phyloP scores from a whole-genome alignment of 2,329 filamentous ascomycete species.

The Neodidymelliopsis sp. region DNA sequence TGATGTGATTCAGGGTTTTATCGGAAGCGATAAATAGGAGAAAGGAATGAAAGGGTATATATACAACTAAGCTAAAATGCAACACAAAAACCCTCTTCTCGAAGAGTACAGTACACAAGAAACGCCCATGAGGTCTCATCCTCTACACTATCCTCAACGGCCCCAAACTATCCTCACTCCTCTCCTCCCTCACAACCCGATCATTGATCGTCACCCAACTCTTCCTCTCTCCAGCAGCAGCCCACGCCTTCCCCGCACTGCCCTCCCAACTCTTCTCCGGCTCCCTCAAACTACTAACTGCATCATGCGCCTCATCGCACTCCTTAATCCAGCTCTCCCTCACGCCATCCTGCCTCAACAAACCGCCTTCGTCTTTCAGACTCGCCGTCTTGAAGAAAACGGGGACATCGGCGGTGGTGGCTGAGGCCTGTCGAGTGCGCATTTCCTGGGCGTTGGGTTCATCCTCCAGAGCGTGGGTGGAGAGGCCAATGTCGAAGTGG shows the following conservation, averaged over 20 bases:
- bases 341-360: background rate
- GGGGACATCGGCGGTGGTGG: slow-evolving; percentile 6
- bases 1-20: too few relatives aligned
- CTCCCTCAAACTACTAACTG: background rate
- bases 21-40: too few relatives aligned
- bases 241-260: background rate
- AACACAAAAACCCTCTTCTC: too few relatives aligned
- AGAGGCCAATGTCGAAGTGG: slow-evolving; percentile 3
- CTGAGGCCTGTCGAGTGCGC: slow-evolving; percentile 4
- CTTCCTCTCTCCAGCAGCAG: slow-evolving; percentile 2
- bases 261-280: slow-evolving; percentile 1
- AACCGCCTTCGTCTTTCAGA: slow-evolving; percentile 13
- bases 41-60: too few relatives aligned
- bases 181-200: background rate
- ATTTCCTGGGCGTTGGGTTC: background rate
- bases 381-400: slow-evolving; percentile 10
- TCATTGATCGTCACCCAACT: slow-evolving; percentile 5
- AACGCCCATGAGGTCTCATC: too few relatives aligned
- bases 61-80: background rate
- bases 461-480: background rate
- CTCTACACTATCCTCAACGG: background rate
- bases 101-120: too few relatives aligned
- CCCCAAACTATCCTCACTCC: background rate
- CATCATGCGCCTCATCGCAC: background rate
- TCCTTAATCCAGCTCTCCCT: slow-evolving; percentile 11